Evolutionary conservation across 257 asterid genomes (phyloP), one percentile per base, ranked within the genome.

Genomic region (Solanum dulcamara): DNA sequence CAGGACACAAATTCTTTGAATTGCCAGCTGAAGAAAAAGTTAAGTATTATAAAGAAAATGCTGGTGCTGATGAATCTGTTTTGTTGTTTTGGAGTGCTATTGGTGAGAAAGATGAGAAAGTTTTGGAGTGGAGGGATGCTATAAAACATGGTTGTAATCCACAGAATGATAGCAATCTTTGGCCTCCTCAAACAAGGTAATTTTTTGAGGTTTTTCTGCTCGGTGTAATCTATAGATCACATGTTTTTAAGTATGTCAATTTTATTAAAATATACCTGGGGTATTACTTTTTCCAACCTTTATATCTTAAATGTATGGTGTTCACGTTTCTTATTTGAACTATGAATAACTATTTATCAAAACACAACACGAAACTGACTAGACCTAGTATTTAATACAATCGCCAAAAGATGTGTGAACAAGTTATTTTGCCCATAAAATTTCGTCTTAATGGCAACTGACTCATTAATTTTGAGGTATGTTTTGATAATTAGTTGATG

Each of bases 41-140:
- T 30, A 91, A 89, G n/a, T 91, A 86, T 81, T 82, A 88, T 85
- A 91, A 89, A 87, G 92, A 87, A 17, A 93, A 86, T 14, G 24
- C 1, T 67, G 80, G 91, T 8, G 88, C 90, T 6, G 32, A 88
- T 84, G 86, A 77, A 4, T 83, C 88, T 13, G 93, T 90, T 17
- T 66, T 85, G 86, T 12, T 92, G 88, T 81, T 1, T 57, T 62
- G 53, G 53, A 57, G 55, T 62, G 74, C 57, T 4, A 57, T 81
- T 57, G 74, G 74, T 35, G 84, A 57, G 0, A 26, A 88, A 40
- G 87, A 91, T 10, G 93, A 88, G 81, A 89, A 87, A 75, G 90
- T 86, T 72, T 72, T 91, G 85, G 93, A 89, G 86, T 92, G 94
- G 96, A 90, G 92, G 64, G 93, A 92, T 89, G 84, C 74, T 88